Evolutionary conservation across 306 rosid genomes (phyloP), one percentile per base, ranked within the genome.

Genomic region (Trifolium fragiferum): DNA sequence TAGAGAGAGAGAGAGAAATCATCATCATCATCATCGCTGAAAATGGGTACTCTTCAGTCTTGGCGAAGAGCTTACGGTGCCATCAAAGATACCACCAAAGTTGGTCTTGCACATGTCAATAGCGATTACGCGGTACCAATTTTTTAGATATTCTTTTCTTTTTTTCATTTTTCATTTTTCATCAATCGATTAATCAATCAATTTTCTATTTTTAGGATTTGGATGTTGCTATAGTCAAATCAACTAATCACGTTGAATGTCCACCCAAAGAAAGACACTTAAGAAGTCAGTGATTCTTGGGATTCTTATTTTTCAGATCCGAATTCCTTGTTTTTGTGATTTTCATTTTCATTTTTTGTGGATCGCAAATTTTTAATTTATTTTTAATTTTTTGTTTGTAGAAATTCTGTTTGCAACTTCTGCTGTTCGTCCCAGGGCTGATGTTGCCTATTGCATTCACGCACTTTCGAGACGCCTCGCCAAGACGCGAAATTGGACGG

Each of bases 401-500:
- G 88, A 84, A 47, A 81, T 84, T 81, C 74, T 81, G 38, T 64
- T 68, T 85, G 98, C 98, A 79, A 90, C 99, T 7, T 84, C 99
- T 54, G 89, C 98, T 44, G 80, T 89, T 84, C 84, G 98, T 5
- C 98, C 98, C 0, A 82, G 99, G 68, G 99, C 99, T 20, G 99
- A 95, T 87, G 98, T 95, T 82, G 98, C 99, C 23, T 95, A 95
- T 78, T 95, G 99, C 82, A 89, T 95, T 86, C 97, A 87, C 81
- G 93, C 98, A 4, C 98, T 95, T 65, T 83, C 96, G 1, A 91
- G 98, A 16, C 84, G 99, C 5, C 76, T 95, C 81, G 84, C 87
- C 67, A 95, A 95, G 83, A 92, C 98, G 4, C 90, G 95, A 32
- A 95, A 95, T 89, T 95, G 99, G 99, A 95, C 99, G 97, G 99